Evolutionary conservation across 352 stramenopile genomes (phyloP).

Genomic region (Pythium aristosporum): DNA sequence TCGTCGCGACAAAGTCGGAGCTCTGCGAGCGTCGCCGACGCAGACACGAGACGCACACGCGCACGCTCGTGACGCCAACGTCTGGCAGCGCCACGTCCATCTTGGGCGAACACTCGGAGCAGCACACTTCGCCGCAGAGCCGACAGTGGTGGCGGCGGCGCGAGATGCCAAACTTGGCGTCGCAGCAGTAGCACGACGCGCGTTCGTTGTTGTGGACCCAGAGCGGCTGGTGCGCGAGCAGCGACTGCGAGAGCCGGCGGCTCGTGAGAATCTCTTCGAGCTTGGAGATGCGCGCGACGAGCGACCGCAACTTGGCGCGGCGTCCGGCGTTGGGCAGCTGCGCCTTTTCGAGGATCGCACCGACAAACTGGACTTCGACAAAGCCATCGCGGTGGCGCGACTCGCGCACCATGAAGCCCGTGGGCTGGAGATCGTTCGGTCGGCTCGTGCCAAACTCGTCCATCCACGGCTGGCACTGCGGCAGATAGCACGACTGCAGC

Average conservation of each 20-base stretch:
- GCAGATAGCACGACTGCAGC: constrained; percentile 63
- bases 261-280: constrained; percentile 74
- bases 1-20: constrained; percentile 28
- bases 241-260: constrained; percentile 62
- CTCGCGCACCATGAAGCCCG: constrained; percentile 74
- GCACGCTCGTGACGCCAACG: constrained; percentile 57
- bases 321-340: constrained; percentile 54
- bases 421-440: constrained; percentile 58
- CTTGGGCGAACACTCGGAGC: constrained; percentile 77
- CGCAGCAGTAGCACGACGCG: constrained; percentile 53
- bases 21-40: constrained; percentile 50
- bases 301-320: constrained; percentile 53
- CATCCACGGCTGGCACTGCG: constrained; percentile 60
- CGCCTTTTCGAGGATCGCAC: constrained; percentile 70
- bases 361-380: constrained; percentile 76
- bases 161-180: constrained; percentile 67
- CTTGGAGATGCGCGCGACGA: constrained; percentile 54
- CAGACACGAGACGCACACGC: constrained; percentile 63
- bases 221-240: constrained; percentile 59
- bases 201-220: constrained; percentile 74
- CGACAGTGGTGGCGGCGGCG: constrained; percentile 77
- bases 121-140: constrained; percentile 76
- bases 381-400: constrained; percentile 41
- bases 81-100: constrained; percentile 73
- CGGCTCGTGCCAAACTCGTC: constrained; percentile 50